A percentile compares a stretch with the other conserved stretches of the same genome.
These are phyloP conservation scores for Fusarium dimerum DNA, from an alignment of 2,329 filamentous ascomycete species.

Conservation along the genomic window DNA sequence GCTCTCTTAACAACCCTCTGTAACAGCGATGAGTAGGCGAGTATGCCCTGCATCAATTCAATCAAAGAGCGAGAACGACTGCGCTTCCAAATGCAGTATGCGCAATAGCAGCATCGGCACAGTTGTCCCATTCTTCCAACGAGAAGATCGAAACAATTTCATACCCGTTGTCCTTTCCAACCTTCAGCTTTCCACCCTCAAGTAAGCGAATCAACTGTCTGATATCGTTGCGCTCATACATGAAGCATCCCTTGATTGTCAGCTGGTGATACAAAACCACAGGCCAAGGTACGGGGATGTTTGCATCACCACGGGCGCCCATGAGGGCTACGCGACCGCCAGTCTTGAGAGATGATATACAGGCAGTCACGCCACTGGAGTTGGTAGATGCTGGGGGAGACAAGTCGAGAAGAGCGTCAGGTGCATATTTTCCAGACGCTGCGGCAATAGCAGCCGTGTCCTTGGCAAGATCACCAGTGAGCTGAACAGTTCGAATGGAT, in stretches of 20 bases:
- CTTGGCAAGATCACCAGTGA: conserved; percentile 40
- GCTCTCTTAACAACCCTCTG: too few relatives aligned
- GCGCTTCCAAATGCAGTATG: conserved; percentile 13
- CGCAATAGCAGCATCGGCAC: conserved; percentile 11
- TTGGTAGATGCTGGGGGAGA: conserved; percentile 40
- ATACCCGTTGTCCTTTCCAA: conserved; percentile 17
- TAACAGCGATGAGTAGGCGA: too few relatives aligned
- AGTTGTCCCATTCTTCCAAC: conserved; percentile 18
- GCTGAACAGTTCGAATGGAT: conserved; percentile 39
- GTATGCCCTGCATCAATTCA: background rate
- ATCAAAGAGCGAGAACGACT: conserved; percentile 14
- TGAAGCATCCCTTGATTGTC: conserved; percentile 40
- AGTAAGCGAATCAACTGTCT: conserved; percentile 11
- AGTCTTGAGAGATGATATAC: conserved; percentile 36
- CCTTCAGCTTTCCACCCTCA: conserved; percentile 14
- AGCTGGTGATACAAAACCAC: conserved; percentile 34
- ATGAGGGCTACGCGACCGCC: conserved; percentile 27
- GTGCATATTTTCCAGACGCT: conserved; percentile 26
- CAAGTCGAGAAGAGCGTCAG: conserved; percentile 49
- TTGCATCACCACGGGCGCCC: conserved; percentile 33
- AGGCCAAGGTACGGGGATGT: conserved; percentile 19
- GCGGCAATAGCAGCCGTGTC: conserved; percentile 40
- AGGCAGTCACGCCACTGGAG: conserved; percentile 40
- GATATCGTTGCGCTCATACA: conserved; percentile 36
- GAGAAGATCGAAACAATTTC: conserved; percentile 8